phyloP scores from a whole-genome alignment of 495 filamentous ascomycete species.

The Penicillium diatomitis region DNA sequence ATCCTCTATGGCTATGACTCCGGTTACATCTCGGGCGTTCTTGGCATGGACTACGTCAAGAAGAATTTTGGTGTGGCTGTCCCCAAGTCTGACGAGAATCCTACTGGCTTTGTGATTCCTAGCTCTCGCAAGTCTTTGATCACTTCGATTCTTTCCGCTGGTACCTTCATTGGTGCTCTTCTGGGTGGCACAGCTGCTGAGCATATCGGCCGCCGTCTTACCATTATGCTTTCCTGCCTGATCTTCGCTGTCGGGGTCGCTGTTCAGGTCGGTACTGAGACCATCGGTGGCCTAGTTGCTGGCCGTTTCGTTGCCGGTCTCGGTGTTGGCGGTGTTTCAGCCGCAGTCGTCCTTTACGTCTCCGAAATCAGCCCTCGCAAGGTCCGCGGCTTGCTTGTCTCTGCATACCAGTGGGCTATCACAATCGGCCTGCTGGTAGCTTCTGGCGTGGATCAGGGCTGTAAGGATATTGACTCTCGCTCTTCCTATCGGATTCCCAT shows the following conservation, averaged over 20 bases:
- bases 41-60: slow-evolving; percentile 45
- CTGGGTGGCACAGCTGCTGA: slow-evolving; percentile 58
- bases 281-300: slow-evolving; percentile 45
- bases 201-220: slow-evolving; percentile 54
- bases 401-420: slow-evolving; percentile 60
- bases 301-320: slow-evolving; percentile 64
- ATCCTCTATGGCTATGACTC: slow-evolving; percentile 47
- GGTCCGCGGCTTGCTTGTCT: slow-evolving; percentile 57
- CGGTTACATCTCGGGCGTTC: slow-evolving; percentile 47
- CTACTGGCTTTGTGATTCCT: slow-evolving; percentile 10
- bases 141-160: slow-evolving; percentile 62
- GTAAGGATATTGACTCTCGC: slow-evolving; percentile 44
- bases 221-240: slow-evolving; percentile 53
- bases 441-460: slow-evolving; percentile 60
- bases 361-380: slow-evolving; percentile 51
- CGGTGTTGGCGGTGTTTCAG: slow-evolving; percentile 64
- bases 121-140: slow-evolving; percentile 43
- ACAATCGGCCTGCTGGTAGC: slow-evolving; percentile 65
- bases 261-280: slow-evolving; percentile 45
- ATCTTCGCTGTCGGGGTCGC: slow-evolving; percentile 56
- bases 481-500: slow-evolving; percentile 64
- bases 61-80: slow-evolving; percentile 27
- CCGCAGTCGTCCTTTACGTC: slow-evolving; percentile 65
- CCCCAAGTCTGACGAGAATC: slow-evolving; percentile 5
- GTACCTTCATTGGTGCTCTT: slow-evolving; percentile 67